These are phyloP conservation scores for Exserohilum rostratum DNA, from an alignment of 2,329 filamentous ascomycete species.

Conservation along the genomic window DNA sequence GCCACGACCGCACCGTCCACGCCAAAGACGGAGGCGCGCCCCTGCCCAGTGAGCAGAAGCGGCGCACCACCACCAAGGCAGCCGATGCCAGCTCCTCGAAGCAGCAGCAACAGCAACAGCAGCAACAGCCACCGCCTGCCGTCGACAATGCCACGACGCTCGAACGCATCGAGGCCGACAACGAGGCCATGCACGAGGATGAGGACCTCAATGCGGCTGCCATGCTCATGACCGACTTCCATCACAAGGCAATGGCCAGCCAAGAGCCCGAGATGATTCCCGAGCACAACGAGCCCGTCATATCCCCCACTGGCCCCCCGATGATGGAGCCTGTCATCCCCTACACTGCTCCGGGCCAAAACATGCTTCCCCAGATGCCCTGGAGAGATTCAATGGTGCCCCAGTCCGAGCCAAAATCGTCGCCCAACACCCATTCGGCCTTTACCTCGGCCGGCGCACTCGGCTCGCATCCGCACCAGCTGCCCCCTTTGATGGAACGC, in stretches of 20 bases:
- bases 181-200: slow-evolving; percentile 83
- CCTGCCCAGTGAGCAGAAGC: slow-evolving; percentile 92
- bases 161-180: slow-evolving; percentile 90
- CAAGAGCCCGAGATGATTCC: slow-evolving; percentile 63
- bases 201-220: slow-evolving; percentile 97
- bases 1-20: slow-evolving; percentile 97
- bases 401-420: slow-evolving; percentile 74
- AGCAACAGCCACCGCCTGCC: slow-evolving; percentile 58
- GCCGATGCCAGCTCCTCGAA: slow-evolving; percentile 66
- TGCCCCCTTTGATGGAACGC: slow-evolving; percentile 73
- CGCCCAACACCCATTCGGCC: slow-evolving; percentile 67
- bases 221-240: slow-evolving; percentile 97
- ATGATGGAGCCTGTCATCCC: slow-evolving; percentile 79
- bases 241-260: slow-evolving; percentile 89
- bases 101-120: slow-evolving; percentile 16
- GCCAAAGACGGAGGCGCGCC: slow-evolving; percentile 96
- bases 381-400: slow-evolving; percentile 93
- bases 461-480: slow-evolving; percentile 65
- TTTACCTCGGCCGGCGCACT: slow-evolving; percentile 65
- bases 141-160: slow-evolving; percentile 85
- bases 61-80: slow-evolving; percentile 73
- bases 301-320: slow-evolving; percentile 72
- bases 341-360: slow-evolving; percentile 71
- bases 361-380: slow-evolving; percentile 82
- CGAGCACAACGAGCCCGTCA: slow-evolving; percentile 67